Conservation (phyloP, 345 rosid genomes). For the Ceriops tagal region DNA sequence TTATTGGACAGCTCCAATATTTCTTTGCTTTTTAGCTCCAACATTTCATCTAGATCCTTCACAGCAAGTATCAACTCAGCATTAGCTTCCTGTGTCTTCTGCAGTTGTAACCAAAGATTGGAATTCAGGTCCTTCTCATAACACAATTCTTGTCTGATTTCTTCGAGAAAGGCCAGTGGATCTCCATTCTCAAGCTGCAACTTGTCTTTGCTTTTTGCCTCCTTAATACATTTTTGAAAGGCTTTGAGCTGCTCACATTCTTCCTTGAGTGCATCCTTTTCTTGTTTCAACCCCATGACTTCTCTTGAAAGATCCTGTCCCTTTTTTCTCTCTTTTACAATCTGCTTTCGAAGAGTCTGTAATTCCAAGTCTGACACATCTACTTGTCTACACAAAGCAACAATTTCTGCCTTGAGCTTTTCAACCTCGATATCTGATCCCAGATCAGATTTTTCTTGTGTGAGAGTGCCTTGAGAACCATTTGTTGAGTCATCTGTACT, state of each 20-base stretch:
- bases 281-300: conserved; percentile 26
- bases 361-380: conserved; percentile 78
- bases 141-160: conserved; percentile 27
- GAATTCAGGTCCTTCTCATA: conserved; percentile 32
- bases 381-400: conserved; percentile 59
- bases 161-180: conserved; percentile 23
- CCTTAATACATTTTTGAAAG: conserved; percentile 18
- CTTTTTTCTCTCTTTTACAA: conserved; percentile 78
- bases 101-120: conserved; percentile 38
- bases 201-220: conserved; percentile 23
- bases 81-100: conserved; percentile 87
- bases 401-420: conserved; percentile 59
- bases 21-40: conserved; percentile 53
- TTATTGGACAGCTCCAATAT: conserved; percentile 25
- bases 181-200: conserved; percentile 22
- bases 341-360: conserved; percentile 76
- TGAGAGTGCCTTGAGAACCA: conserved; percentile 41
- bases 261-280: conserved; percentile 23
- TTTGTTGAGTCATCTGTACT: conserved; percentile 54
- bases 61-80: conserved; percentile 86
- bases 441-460: conserved; percentile 38
- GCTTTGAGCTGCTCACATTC: conserved; percentile 27
- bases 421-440: conserved; percentile 48
- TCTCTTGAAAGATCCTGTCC: conserved; percentile 81
- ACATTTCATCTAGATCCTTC: conserved; percentile 75